Evolutionary conservation across 2,329 filamentous ascomycete genomes (phyloP), one percentile per base, ranked within the genome.

Genomic region (Fusarium brachygibbosum): DNA sequence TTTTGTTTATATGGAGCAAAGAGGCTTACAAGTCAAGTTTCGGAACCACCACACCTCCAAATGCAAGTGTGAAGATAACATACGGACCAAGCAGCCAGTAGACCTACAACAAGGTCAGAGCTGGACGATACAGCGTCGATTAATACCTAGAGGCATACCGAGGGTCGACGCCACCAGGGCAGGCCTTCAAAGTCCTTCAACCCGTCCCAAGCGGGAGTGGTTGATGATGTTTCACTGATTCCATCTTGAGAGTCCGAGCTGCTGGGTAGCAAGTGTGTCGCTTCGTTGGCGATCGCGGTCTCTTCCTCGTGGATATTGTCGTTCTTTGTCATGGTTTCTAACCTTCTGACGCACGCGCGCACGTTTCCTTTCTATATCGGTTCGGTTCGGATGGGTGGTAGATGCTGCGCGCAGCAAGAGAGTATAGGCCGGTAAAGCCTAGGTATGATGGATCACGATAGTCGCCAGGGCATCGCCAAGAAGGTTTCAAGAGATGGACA

Each of bases 31-130:
- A 82, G 75, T 97, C 97, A 66, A 97, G 85, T 78, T 92, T 96
- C 12, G 95, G 94, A 11, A 98, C 93, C 10, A 96, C 84, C 9
- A 93, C 87, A 58, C 93, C 93, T 32, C 95, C 96, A 78, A 96
- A 95, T 0, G 94, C 94, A 55, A 97, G 83, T 0, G 93, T 93
- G 76, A 93, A 95, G 44, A 97, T 80, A 58, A 92, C 85, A 79
- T 94, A 96, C 1, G 94, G 92, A 0, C 87, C 88, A 10, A 98
- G 79, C 6, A 98, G 84, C 93, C 94, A 98, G 79, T 86, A 93
- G 53, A 97, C 88, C 92, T 93, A 64, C 34, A 49, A 55, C 21
- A 61, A 45, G 53, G 68, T 79, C 69, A 78, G 73, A 65, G 42
- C 56, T 50, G 32, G 32, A 45, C 37, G 29, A 57, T 35, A 50